Base-by-base conservation (phyloP, 192 early-diverging fungal genomes). In the Allomyces macrogynus region DNA sequence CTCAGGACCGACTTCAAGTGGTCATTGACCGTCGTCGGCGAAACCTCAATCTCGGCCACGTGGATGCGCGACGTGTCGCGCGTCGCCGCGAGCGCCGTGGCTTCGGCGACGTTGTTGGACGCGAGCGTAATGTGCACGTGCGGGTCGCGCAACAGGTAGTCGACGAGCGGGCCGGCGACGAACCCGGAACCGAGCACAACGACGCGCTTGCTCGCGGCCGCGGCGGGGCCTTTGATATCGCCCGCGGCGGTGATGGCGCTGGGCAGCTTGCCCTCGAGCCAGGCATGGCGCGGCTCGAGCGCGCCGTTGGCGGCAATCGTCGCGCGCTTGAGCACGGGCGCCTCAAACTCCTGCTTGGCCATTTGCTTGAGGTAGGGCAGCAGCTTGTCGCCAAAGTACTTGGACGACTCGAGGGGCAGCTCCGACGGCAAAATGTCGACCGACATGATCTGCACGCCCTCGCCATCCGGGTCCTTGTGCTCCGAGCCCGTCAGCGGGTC, bases 361-460 rank as follows among this genome's bases (percentile, higher is more conserved):
- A 95, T 71, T 63, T 90, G 87, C 72, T 81, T 84, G 61, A 92
- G 73, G 66, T 80, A 84, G 5, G 93, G 91, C 65, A 82, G 86
- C 16, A 98, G 75, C 10, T 88, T 78, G 64, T 88, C 81, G 67
- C 89, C 87, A 76, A 98, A 98, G 74, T 90, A 87, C 71, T 91
- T 77, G 72, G 91, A 93, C 32, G 92, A 89, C 69, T 96, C 93
- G 23, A 94, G 71, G 4, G 95, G 95, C 67, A 98, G 77, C 76
- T 98, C 95, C 3, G 95, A 89, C 1, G 95, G 95, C 44, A 98
- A 73, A 69, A 95, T 98, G 69, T 98, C 95, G 42, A 98, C 90
- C 9, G 91, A 91, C 84, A 95, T 92, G 73, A 98, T 89, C 71
- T 95, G 91, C 23, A 93, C 83, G 40, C 95, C 95, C 4, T 76